Evolutionary conservation across 148 eudicot genomes (phyloP), one percentile per base, ranked within the genome.

Genomic region (Persicaria tinctoria): DNA sequence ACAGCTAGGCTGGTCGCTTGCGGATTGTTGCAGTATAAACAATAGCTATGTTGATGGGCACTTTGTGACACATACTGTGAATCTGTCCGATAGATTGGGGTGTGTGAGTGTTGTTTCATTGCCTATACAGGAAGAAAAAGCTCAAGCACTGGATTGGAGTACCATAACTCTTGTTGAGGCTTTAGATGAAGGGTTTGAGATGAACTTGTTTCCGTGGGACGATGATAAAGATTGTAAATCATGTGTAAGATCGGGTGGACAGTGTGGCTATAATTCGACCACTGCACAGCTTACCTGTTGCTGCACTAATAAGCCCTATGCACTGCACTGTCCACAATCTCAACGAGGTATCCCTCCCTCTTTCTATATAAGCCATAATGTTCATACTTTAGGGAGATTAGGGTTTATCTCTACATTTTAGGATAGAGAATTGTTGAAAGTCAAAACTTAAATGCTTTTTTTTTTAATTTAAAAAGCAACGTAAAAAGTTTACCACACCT

Each of bases 241-340:
- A 0, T 64, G 70, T 64, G 0, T 13, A 46, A 1, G 4, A 38
- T 64, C 70, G 12, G 70, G 70, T 64, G 70, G 70, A 4, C 46
- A 64, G 17, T 64, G 70, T 64, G 70, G 70, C 17, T 64, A 4
- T 64, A 2, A 64, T 38, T n/a, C n/a, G n/a, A n/a, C n/a, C n/a
- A n/a, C n/a, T n/a, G n/a, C n/a, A n/a, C n/a, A n/a, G n/a, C n/a
- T n/a, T n/a, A n/a, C n/a, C n/a, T n/a, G 70, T 38, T 64, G 4
- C 8, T 64, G 70, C 70, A 46, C 46, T 64, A 46, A 64, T 64
- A 64, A 13, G 6, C 5, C 70, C n/a, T 11, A 11, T 64, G 46
- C 17, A 18, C 17, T 0, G 7, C 1, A 12, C 0, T 62, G 68
- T 27, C 5, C 68, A 10, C 12, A 5, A 3, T 38, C 17, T 13